Evolutionary conservation across 768 basidiomycete genomes (phyloP).

Genomic region (Lactarius deliciosus): DNA sequence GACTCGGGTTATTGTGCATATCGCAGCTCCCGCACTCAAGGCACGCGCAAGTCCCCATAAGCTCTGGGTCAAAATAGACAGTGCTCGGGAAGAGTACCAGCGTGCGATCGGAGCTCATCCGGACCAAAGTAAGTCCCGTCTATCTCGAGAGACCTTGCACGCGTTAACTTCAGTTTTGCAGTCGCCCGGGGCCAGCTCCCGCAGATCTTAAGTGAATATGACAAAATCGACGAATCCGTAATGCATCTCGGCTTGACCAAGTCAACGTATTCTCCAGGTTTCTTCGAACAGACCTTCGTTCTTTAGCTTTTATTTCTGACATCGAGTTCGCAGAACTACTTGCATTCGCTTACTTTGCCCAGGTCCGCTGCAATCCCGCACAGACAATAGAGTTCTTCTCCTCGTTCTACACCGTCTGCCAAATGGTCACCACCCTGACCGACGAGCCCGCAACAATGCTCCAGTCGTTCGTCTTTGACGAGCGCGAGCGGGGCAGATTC

Average conservation of each 20-base stretch:
- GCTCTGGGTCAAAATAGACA: conserved; percentile 53
- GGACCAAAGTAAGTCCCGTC: conserved; percentile 61
- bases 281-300: conserved; percentile 24
- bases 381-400: conserved; percentile 65
- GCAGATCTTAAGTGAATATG: conserved; percentile 42
- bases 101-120: conserved; percentile 72
- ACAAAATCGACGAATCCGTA: conserved; percentile 44
- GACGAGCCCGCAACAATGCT: conserved; percentile 49
- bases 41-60: conserved; percentile 40
- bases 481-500: conserved; percentile 65
- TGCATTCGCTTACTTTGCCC: conserved; percentile 75
- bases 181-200: conserved; percentile 57
- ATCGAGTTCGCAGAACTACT: conserved; percentile 53
- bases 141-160: background rate
- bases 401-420: conserved; percentile 51
- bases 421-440: conserved; percentile 48
- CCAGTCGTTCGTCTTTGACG: conserved; percentile 57
- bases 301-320: background rate
- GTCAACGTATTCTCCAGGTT: conserved; percentile 64
- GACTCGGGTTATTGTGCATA: background rate
- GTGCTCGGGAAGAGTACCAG: conserved; percentile 70
- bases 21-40: conserved; percentile 47
- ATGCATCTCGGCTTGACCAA: conserved; percentile 62
- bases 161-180: conserved; percentile 31
- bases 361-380: conserved; percentile 76